Evolutionary conservation across 306 rosid species (phyloP).

Genomic region (Acmispon strigosus): DNA sequence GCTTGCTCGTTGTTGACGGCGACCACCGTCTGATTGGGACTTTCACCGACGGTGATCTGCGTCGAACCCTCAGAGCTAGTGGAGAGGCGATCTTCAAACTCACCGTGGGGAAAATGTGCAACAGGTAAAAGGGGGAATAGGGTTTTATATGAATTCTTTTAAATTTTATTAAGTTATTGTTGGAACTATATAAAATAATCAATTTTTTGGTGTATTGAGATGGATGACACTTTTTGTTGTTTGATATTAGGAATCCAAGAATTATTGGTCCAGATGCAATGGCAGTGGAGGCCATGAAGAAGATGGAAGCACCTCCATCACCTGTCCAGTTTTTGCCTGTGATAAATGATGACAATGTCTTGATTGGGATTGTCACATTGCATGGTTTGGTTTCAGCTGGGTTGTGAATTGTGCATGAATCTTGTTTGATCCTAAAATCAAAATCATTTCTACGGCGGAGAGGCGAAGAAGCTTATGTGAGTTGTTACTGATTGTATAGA

Average conservation of each 20-base stretch:
- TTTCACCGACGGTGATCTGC: slow-evolving; percentile 92
- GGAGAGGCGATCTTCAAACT: slow-evolving; percentile 91
- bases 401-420: slow-evolving; percentile 30
- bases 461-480: too few species aligned
- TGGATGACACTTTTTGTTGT: neutral
- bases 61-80: slow-evolving; percentile 89
- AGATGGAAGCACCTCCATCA: slow-evolving; percentile 98
- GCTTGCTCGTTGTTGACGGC: slow-evolving; percentile 76
- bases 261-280: slow-evolving; percentile 66
- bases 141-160: neutral
- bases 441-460: too few species aligned
- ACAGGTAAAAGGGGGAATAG: slow-evolving; percentile 45
- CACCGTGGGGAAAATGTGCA: slow-evolving; percentile 87
- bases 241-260: slow-evolving; percentile 67
- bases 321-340: slow-evolving; percentile 97
- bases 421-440: too few species aligned
- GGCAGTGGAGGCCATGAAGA: slow-evolving; percentile 98
- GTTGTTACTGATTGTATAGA: too few species aligned
- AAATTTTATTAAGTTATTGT: neutral
- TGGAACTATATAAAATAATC: neutral
- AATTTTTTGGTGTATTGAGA: neutral
- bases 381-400: slow-evolving; percentile 97
- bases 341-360: slow-evolving; percentile 37
- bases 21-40: slow-evolving; percentile 65
- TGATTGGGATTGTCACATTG: slow-evolving; percentile 95